Conservation (phyloP, 1,284 basidiomycete species). For the Singerocomus inundabilis region DNA sequence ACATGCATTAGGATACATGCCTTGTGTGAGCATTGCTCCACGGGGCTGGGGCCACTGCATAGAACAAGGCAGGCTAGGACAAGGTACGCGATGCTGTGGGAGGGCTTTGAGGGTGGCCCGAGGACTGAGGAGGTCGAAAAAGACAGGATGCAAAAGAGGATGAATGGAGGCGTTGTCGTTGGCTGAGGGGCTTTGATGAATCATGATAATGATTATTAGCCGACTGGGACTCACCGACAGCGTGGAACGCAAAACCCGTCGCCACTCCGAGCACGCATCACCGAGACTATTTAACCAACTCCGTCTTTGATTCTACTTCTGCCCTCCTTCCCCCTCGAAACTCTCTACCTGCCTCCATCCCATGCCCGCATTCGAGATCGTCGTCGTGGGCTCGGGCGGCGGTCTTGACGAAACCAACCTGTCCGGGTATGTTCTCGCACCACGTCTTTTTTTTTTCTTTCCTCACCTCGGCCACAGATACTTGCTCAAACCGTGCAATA, state of each 20-base stretch:
- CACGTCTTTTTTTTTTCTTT: background rate
- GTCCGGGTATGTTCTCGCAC: slow-evolving; percentile 53
- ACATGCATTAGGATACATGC: background rate
- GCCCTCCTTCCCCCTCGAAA: too few species aligned
- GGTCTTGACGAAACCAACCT: slow-evolving; percentile 75
- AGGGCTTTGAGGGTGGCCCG: background rate
- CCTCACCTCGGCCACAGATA: slow-evolving; percentile 46
- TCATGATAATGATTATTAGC: slow-evolving; percentile 17
- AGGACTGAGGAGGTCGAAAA: background rate
- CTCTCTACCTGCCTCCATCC: background rate
- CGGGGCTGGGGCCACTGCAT: background rate
- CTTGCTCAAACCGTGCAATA: slow-evolving; percentile 59
- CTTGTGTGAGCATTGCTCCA: slow-evolving; percentile 12
- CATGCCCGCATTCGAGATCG: slow-evolving; percentile 61
- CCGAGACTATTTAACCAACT: background rate
- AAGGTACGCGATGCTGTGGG: slow-evolving; percentile 14
- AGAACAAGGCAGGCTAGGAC: slow-evolving; percentile 1
- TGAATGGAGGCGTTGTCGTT: background rate
- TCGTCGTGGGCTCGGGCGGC: slow-evolving; percentile 75
- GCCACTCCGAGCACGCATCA: background rate
- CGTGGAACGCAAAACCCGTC: background rate
- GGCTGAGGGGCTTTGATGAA: too few species aligned
- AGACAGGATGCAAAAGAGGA: background rate
- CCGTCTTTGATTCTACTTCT: too few species aligned
- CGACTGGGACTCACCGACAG: slow-evolving; percentile 5